These are phyloP conservation scores for Tetrapisispora nanseiensis DNA, from an alignment of 805 yeast species.

Conservation along the genomic window DNA sequence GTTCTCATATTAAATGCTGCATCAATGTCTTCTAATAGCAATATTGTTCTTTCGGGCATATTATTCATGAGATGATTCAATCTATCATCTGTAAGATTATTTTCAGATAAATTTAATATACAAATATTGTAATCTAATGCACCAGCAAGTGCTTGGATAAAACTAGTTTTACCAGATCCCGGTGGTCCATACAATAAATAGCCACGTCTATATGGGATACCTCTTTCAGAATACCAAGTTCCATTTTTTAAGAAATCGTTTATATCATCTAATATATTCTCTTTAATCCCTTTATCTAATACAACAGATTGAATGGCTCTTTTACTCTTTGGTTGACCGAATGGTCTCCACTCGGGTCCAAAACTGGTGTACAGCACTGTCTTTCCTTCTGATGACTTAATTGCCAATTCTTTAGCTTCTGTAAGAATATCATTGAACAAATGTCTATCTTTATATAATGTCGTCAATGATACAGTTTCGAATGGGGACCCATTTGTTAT, in stretches of 20 bases:
- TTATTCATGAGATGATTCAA: slow-evolving; percentile 93
- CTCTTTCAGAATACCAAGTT: slow-evolving; percentile 88
- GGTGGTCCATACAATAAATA: slow-evolving; percentile 94
- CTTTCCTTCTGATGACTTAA: slow-evolving; percentile 78
- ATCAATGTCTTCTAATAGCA: slow-evolving; percentile 86
- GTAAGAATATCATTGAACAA: slow-evolving; percentile 59
- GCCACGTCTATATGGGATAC: slow-evolving; percentile 96
- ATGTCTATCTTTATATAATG: slow-evolving; percentile 70
- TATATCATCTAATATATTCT: slow-evolving; percentile 59
- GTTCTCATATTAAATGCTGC: slow-evolving; percentile 85
- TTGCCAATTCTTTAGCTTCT: slow-evolving; percentile 80
- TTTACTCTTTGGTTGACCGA: slow-evolving; percentile 89
- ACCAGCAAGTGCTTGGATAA: slow-evolving; percentile 94
- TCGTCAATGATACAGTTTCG: slow-evolving; percentile 91
- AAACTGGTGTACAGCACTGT: slow-evolving; percentile 89
- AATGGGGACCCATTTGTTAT: slow-evolving; percentile 87
- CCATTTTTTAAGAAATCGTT: slow-evolving; percentile 70
- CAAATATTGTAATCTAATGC: slow-evolving; percentile 93
- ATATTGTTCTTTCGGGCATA: slow-evolving; percentile 78
- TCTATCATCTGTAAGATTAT: slow-evolving; percentile 87
- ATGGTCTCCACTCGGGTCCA: slow-evolving; percentile 99
- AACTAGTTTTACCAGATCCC: slow-evolving; percentile 93
- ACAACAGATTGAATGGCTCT: slow-evolving; percentile 79
- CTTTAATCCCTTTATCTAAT: slow-evolving; percentile 65
- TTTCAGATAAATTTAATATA: slow-evolving; percentile 81